Conservation (phyloP, 2,329 filamentous ascomycete genomes). For the Colletotrichum chrysophilum region DNA sequence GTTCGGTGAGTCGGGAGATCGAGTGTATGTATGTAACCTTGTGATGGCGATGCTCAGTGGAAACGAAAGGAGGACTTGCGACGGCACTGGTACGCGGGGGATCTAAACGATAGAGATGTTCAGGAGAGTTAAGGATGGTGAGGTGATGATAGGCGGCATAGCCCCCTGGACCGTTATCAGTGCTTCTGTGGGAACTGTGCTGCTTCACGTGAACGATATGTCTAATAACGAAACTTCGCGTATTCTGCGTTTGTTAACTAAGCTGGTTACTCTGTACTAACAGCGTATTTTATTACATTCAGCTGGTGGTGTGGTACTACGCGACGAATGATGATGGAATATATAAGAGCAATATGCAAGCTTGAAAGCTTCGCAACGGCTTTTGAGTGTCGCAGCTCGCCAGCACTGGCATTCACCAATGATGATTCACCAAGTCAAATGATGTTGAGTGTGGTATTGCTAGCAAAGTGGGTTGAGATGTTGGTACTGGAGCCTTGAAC, state of each 20-base stretch:
- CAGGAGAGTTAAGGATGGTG: neutral
- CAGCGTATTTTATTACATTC: neutral
- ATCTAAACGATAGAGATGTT: neutral
- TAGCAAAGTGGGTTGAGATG: neutral
- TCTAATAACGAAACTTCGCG: neutral
- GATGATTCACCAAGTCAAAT: neutral
- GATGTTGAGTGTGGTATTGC: neutral
- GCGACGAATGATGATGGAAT: neutral
- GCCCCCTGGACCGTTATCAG: neutral
- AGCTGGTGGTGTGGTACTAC: neutral
- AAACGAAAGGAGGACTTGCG: neutral
- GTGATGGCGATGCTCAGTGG: neutral
- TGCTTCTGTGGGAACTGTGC: neutral
- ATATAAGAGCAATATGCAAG: neutral
- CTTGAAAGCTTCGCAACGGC: neutral
- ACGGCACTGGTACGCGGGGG: neutral
- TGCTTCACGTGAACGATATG: neutral
- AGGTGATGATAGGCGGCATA: neutral
- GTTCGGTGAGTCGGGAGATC: neutral
- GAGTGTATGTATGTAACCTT: neutral
- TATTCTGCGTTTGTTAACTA: fast-evolving
- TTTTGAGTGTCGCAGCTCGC: neutral
- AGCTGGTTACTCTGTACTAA: neutral
- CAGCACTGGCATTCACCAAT: neutral
- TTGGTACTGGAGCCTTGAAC: no score